These are phyloP conservation scores for Sonneratia caseolaris DNA, from an alignment of 345 rosid genomes.

Conservation along the genomic window DNA sequence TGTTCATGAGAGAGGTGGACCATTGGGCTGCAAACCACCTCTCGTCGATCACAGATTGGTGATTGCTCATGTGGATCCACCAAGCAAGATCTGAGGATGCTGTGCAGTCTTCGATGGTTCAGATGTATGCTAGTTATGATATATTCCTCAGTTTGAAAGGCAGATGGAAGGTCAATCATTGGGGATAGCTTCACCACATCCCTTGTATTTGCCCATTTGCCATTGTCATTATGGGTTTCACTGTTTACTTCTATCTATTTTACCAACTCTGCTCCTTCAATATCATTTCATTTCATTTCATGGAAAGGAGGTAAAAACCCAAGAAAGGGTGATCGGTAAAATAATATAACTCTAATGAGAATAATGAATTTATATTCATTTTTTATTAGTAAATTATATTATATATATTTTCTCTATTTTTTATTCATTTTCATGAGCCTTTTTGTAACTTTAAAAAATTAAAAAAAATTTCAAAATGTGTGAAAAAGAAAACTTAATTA, in stretches of 20 bases:
- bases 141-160: not conserved
- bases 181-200: not conserved
- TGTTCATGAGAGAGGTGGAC: not conserved
- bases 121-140: not conserved
- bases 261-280: not conserved
- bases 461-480: not conserved
- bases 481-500: not conserved
- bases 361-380: too few relatives aligned
- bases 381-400: too few relatives aligned
- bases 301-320: too few relatives aligned
- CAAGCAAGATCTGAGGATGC: not conserved
- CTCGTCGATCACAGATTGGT: not conserved
- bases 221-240: slow-evolving; percentile 5
- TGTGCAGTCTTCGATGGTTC: not conserved
- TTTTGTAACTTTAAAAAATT: not conserved
- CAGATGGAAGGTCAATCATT: not conserved
- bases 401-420: not conserved
- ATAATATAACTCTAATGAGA: too few relatives aligned
- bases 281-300: not conserved
- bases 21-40: not conserved
- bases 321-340: too few relatives aligned
- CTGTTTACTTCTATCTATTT: not conserved
- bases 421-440: not conserved
- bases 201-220: not conserved
- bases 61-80: not conserved